A percentile compares a stretch with the other conserved stretches of the same genome.
Conservation (phyloP, 495 filamentous ascomycete genomes). For the Penicilliopsis zonata region DNA sequence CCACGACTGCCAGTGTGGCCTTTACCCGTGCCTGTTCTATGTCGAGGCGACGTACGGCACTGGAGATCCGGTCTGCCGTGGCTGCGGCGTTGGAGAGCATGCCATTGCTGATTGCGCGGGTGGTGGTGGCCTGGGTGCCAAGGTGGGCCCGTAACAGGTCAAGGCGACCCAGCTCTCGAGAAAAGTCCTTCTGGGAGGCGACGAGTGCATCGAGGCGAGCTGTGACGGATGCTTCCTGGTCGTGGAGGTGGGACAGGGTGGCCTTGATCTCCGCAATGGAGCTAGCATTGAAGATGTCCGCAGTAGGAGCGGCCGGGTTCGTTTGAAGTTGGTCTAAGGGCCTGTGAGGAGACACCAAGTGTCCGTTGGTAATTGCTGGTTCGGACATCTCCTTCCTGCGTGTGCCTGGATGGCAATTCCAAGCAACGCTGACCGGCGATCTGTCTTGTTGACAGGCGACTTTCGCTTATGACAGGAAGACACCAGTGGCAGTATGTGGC, state of each 20-base stretch:
- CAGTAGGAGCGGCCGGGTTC: slow-evolving; percentile 6
- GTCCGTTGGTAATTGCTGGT: slow-evolving; percentile 17
- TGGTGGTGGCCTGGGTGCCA: slow-evolving; percentile 75
- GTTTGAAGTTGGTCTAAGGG: slow-evolving; percentile 7
- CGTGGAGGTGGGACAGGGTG: slow-evolving; percentile 58
- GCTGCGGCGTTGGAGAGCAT: slow-evolving; percentile 77
- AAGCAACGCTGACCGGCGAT: slow-evolving; percentile 6
- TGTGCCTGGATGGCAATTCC: neutral
- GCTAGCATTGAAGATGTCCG: slow-evolving; percentile 53
- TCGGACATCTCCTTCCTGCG: slow-evolving; percentile 8
- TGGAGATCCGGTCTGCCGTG: slow-evolving; percentile 78
- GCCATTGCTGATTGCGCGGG: slow-evolving; percentile 70
- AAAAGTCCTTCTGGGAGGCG: slow-evolving; percentile 69
- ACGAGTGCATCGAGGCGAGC: slow-evolving; percentile 62
- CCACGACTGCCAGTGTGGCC: slow-evolving; percentile 81
- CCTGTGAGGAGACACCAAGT: slow-evolving; percentile 6
- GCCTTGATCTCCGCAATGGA: slow-evolving; percentile 68
- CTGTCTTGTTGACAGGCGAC: slow-evolving; percentile 7
- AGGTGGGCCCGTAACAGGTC: slow-evolving; percentile 83
- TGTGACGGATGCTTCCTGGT: slow-evolving; percentile 64
- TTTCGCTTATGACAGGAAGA: no score
- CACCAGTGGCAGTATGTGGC: no score
- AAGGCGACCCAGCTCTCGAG: slow-evolving; percentile 71
- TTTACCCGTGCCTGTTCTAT: slow-evolving; percentile 83
- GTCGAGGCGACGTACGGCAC: slow-evolving; percentile 75